Conservation (phyloP, 306 rosid species). For the Pterocarpus macrocarpus region DNA sequence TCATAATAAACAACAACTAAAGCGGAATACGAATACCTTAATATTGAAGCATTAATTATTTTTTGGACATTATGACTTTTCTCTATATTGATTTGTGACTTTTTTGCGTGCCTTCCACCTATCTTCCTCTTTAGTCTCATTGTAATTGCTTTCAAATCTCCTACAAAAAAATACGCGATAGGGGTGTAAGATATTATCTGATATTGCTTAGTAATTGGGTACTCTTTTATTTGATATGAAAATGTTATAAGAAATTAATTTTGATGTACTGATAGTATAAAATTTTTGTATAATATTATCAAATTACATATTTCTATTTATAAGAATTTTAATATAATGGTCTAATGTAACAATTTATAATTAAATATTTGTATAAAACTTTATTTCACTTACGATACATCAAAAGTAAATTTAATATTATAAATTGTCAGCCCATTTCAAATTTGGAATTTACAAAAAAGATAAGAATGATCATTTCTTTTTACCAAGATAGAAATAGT, state of each 20-base stretch:
- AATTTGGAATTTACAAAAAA: not conserved
- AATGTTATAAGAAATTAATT: not conserved
- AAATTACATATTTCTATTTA: no score
- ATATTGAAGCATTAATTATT: not conserved
- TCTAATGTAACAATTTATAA: no score
- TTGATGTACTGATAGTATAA: no score
- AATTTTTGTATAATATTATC: no score
- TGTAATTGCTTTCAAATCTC: not conserved
- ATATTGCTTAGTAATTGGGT: not conserved
- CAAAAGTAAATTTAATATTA: not conserved
- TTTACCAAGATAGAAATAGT: no score
- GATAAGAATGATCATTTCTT: not conserved
- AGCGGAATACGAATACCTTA: not conserved
- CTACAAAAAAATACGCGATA: not conserved
- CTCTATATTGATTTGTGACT: not conserved
- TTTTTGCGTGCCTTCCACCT: not conserved
- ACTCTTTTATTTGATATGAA: conserved; percentile 8
- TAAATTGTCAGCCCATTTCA: not conserved
- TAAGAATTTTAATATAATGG: no score
- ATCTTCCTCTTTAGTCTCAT: not conserved
- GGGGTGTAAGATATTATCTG: no score
- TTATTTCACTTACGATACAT: no score
- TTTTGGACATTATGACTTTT: not conserved
- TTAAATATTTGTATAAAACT: no score
- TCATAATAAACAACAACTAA: not conserved